phyloP scores from a whole-genome alignment of 345 rosid genomes.

The Linum usitatissimum region DNA sequence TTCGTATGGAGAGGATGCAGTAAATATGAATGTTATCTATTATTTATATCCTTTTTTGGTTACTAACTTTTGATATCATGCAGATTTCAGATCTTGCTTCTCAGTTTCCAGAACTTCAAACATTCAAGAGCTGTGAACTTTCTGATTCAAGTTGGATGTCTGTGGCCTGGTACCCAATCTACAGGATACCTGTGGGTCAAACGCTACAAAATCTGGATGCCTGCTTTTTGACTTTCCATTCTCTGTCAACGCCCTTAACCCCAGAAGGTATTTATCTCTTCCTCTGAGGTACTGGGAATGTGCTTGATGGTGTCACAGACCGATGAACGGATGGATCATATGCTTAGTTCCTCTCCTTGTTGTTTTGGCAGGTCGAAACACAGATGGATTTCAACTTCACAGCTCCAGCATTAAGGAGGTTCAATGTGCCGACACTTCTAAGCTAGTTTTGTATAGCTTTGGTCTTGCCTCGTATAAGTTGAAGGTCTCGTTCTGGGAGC shows the following conservation, averaged over 20 bases:
- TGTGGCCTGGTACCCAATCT: slow-evolving; percentile 96
- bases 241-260: slow-evolving; percentile 38
- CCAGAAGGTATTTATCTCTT: slow-evolving; percentile 33
- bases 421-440: slow-evolving; percentile 27
- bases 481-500: slow-evolving; percentile 45
- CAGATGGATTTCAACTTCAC: slow-evolving; percentile 22
- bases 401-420: slow-evolving; percentile 21
- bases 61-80: neutral
- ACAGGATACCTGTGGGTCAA: slow-evolving; percentile 76
- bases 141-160: slow-evolving; percentile 84
- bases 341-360: too few species aligned
- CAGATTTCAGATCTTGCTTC: slow-evolving; percentile 74
- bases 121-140: slow-evolving; percentile 73
- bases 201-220: slow-evolving; percentile 85
- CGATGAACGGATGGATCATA: neutral
- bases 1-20: slow-evolving; percentile 1
- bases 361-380: slow-evolving; percentile 20
- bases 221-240: slow-evolving; percentile 77
- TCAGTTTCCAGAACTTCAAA: slow-evolving; percentile 56
- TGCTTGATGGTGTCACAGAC: too few species aligned
- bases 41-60: neutral
- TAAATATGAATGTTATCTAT: neutral
- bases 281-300: neutral
- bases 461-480: slow-evolving; percentile 73
- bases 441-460: slow-evolving; percentile 42